A percentile compares a stretch with the other conserved stretches of the same genome.
Evolutionary conservation across 2,329 filamentous ascomycete genomes (phyloP).

Genomic region (Aspergillus pseudonomiae): DNA sequence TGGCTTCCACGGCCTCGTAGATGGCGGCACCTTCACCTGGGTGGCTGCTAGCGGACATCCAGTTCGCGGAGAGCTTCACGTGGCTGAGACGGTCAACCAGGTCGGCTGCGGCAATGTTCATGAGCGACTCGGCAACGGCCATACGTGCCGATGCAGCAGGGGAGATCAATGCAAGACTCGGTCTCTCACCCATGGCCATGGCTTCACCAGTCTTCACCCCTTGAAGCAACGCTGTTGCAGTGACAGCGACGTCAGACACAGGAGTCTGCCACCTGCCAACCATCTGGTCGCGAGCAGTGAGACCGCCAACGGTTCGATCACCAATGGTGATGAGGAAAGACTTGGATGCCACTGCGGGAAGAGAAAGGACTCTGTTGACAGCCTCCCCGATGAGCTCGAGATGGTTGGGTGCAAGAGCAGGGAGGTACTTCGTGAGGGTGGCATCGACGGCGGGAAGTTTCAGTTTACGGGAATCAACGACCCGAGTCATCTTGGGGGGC

Average conservation of each 20-base stretch:
- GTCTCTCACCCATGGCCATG: constrained; percentile 97
- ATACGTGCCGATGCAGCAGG: constrained; percentile 89
- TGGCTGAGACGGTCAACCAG: constrained; percentile 72
- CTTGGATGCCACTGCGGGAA: constrained; percentile 94
- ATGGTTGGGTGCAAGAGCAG: constrained; percentile 52
- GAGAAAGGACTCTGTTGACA: constrained; percentile 75
- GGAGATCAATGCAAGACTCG: constrained; percentile 84
- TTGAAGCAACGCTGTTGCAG: constrained; percentile 74
- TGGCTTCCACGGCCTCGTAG: constrained; percentile 90
- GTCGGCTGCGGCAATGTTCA: constrained; percentile 87
- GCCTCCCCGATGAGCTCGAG: constrained; percentile 65
- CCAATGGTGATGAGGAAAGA: constrained; percentile 96
- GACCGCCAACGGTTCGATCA: constrained; percentile 86
- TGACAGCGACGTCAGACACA: constrained; percentile 91
- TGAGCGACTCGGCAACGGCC: constrained; percentile 90
- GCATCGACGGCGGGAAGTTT: constrained; percentile 74
- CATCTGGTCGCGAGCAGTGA: constrained; percentile 90
- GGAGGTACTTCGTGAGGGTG: constrained; percentile 68
- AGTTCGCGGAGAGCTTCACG: constrained; percentile 91
- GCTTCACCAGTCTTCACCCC: constrained; percentile 83
- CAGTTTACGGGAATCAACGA: constrained; percentile 70
- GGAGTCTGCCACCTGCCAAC: constrained; percentile 96
- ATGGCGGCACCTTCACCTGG: constrained; percentile 88
- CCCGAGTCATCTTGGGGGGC: constrained; percentile 76
- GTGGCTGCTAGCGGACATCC: constrained; percentile 97